Conservation (phyloP, 164 flowering plant genomes). For the Tinospora cordifolia region DNA sequence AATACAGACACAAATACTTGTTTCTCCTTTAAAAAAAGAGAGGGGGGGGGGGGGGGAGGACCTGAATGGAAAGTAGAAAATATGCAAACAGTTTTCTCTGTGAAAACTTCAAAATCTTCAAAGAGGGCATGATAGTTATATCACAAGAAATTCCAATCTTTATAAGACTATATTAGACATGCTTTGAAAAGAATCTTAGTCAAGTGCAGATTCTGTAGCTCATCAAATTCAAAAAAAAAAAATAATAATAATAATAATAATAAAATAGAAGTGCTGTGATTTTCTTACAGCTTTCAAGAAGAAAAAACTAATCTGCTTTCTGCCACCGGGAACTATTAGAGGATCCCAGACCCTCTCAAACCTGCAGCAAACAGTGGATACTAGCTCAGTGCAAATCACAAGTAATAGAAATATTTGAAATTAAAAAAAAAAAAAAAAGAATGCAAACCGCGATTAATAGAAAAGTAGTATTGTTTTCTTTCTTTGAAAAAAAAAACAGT, state of each 20-base stretch:
- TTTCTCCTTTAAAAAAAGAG: too few relatives aligned
- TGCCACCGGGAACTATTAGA: constrained; percentile 57
- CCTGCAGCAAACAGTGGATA: constrained; percentile 32
- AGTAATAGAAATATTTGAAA: not conserved
- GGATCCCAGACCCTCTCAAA: constrained; percentile 98
- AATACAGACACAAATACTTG: too few relatives aligned
- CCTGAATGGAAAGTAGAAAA: too few relatives aligned
- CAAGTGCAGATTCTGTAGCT: not conserved
- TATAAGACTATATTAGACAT: not conserved
- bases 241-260: too few relatives aligned
- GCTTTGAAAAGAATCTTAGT: not conserved
- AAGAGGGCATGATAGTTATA: not conserved
- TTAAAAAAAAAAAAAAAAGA: not conserved
- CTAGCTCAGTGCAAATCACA: constrained; percentile 8
- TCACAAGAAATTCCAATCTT: too few relatives aligned
- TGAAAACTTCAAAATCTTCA: not conserved
- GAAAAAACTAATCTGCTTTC: constrained; percentile 55
- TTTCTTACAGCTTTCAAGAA: constrained; percentile 76
- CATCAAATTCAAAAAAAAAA: not conserved
- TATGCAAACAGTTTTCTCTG: too few relatives aligned
- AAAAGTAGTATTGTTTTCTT: not conserved
- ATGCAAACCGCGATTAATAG: not conserved
- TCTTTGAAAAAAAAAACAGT: too few relatives aligned
- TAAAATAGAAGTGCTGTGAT: constrained; percentile 2
- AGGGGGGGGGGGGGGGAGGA: too few relatives aligned